Evolutionary conservation across 208 protist species (phyloP).

Genomic region (Acanthamoeba triangularis): DNA sequence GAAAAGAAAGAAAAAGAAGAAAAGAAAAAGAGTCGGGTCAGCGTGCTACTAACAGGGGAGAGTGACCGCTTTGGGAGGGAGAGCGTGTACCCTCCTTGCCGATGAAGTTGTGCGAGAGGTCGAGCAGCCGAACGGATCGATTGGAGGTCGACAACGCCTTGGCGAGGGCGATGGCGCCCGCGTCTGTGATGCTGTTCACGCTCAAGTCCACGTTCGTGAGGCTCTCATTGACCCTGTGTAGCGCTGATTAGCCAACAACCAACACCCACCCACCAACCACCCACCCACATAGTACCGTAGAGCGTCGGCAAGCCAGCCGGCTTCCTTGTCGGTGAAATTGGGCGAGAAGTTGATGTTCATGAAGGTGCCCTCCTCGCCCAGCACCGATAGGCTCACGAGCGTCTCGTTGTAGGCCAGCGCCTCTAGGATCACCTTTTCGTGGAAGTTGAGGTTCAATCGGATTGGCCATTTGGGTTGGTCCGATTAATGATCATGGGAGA

Average conservation of each 20-base stretch:
- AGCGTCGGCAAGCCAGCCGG: conserved; percentile 1
- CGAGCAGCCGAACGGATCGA: conserved; percentile 18
- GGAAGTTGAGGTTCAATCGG: background rate
- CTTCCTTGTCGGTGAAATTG: conserved; percentile 32
- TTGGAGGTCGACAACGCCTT: background rate
- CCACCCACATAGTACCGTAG: background rate
- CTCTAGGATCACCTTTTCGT: background rate
- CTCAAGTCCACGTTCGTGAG: conserved; percentile 1
- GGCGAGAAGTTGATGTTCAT: conserved; percentile 13
- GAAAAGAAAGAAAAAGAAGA: background rate
- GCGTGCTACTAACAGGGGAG: background rate
- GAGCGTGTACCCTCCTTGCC: background rate
- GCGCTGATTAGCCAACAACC: background rate
- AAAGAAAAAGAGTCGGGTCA: no score
- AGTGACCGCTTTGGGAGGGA: background rate
- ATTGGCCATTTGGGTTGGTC: background rate
- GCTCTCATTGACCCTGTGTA: background rate
- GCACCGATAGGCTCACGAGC: conserved; percentile 15
- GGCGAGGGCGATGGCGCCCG: background rate
- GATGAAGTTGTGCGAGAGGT: conserved; percentile 40
- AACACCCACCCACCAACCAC: background rate
- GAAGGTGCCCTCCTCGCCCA: conserved; percentile 12
- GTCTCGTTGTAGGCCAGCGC: conserved; percentile 51
- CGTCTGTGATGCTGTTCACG: conserved; percentile 26
- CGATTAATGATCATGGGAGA: background rate